Conservation (phyloP, 2,329 filamentous ascomycete species). For the Pyrenochaeta sp. region DNA sequence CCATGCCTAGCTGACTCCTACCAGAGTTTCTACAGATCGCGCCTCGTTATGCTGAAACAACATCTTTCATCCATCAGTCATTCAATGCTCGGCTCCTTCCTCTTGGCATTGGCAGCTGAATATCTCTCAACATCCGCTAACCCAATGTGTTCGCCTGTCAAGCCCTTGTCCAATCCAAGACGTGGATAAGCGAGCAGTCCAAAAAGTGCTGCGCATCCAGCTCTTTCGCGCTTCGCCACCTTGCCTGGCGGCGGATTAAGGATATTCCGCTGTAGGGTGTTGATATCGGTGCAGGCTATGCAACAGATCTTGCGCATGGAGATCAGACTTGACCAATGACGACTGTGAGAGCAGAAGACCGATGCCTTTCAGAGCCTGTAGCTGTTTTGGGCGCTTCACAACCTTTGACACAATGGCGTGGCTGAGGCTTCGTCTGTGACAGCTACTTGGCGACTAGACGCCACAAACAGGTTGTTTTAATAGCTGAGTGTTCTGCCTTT, state of each 20-base stretch:
- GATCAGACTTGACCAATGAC: background rate
- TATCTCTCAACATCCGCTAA: background rate
- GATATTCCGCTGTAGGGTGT: background rate
- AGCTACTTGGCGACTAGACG: background rate
- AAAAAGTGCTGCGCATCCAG: background rate
- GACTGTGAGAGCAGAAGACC: background rate
- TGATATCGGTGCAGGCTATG: too few species aligned
- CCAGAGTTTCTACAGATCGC: background rate
- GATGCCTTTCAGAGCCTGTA: background rate
- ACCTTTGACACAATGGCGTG: background rate
- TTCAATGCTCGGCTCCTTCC: background rate
- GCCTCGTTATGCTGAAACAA: background rate
- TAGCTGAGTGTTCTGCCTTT: background rate
- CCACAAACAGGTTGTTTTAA: background rate
- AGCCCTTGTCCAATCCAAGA: background rate
- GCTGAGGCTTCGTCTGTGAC: background rate
- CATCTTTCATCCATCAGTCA: background rate
- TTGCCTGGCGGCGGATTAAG: background rate
- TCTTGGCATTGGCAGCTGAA: conserved; percentile 6
- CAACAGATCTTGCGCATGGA: too few species aligned
- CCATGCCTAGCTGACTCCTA: background rate
- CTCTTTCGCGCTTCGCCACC: background rate
- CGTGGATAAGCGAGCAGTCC: background rate
- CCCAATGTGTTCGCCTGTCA: background rate
- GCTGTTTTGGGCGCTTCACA: background rate